Evolutionary conservation across 192 early-diverging fungal species (phyloP), one percentile per base, ranked within the genome.

Genomic region (Rhizophagus clarus): DNA sequence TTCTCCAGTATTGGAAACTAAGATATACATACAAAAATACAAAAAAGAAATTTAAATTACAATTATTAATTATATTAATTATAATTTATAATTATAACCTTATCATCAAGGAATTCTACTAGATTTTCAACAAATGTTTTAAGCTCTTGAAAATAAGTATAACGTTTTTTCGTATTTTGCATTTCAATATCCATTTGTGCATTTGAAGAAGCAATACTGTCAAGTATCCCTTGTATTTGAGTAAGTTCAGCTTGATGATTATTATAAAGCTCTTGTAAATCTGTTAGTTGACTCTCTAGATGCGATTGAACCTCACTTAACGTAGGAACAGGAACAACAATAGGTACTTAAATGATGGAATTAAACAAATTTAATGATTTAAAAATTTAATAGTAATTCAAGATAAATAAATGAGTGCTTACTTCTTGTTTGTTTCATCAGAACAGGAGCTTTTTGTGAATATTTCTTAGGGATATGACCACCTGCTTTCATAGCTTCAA

Each of bases 141-240:
- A 11, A 89, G 71, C 40, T 87, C 83, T 40, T 89, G 88, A 72
- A 86, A 90, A 73, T 89, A 90, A 20, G 83, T 87, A 74, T 89
- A 90, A 32, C 88, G 84, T 15, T 72, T 67, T 47, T 84, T 85
- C 0, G 78, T 76, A 5, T 80, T 81, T 67, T 86, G 37, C 28
- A 90, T 81, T 49, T 84, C 86, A 1, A 79, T 84, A 2, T 81
- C 84, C 3, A 86, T 56, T 20, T 87, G 84, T 20, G 81, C 83
- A 34, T 76, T 49, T 2, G 81, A 76, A 17, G 70, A 56, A 14
- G 76, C 64, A 26, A 82, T 37, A 14, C 72, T 76, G 20, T 83
- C 82, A 22, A 86, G 80, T 29, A 86, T 81, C 15, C 80, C 71
- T 32, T 83, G 74, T 9, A 83, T 68, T 15, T 90, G 85, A 9